A percentile compares a stretch with the other conserved stretches of the same genome.
These are phyloP conservation scores for Fomitopsis schrenkii DNA, from an alignment of 1,284 basidiomycete genomes.

Conservation along the genomic window DNA sequence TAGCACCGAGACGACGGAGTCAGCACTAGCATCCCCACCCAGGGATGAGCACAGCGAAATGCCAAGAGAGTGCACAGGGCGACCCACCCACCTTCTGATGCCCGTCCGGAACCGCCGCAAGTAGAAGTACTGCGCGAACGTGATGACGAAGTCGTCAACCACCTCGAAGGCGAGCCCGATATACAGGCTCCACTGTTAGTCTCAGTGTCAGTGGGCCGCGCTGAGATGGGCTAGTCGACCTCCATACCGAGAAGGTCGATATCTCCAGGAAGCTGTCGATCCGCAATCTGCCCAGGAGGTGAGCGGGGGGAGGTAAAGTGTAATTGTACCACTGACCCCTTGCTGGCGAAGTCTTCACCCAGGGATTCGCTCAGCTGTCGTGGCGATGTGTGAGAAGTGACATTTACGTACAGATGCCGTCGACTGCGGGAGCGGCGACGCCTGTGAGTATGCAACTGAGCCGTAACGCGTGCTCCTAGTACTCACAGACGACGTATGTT, in stretches of 20 bases:
- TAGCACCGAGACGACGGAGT: slow-evolving; percentile 12
- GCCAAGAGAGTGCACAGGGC: neutral
- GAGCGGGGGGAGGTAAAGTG: neutral
- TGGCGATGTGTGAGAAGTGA: neutral
- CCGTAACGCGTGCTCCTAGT: neutral
- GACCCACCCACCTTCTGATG: slow-evolving; percentile 13
- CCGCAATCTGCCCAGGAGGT: slow-evolving; percentile 4
- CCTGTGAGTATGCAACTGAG: no score
- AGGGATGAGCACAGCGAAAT: neutral
- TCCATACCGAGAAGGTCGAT: slow-evolving; percentile 14
- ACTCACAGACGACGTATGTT: slow-evolving; percentile 4
- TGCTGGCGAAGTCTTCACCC: slow-evolving; percentile 14
- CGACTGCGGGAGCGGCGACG: slow-evolving; percentile 7
- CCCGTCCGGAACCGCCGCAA: slow-evolving; percentile 18
- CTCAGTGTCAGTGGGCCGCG: neutral
- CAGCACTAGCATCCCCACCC: slow-evolving; percentile 6
- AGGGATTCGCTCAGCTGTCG: neutral
- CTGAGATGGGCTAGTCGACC: neutral
- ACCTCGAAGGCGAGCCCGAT: slow-evolving; percentile 17
- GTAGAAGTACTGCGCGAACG: slow-evolving; percentile 16
- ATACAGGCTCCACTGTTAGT: slow-evolving; percentile 18
- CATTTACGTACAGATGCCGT: slow-evolving; percentile 12
- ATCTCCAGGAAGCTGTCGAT: slow-evolving; percentile 11
- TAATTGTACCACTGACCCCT: slow-evolving; percentile 10
- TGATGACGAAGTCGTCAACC: slow-evolving; percentile 16